Conservation (phyloP, 371 early-diverging fungal species). For the Mucor sp. region DNA sequence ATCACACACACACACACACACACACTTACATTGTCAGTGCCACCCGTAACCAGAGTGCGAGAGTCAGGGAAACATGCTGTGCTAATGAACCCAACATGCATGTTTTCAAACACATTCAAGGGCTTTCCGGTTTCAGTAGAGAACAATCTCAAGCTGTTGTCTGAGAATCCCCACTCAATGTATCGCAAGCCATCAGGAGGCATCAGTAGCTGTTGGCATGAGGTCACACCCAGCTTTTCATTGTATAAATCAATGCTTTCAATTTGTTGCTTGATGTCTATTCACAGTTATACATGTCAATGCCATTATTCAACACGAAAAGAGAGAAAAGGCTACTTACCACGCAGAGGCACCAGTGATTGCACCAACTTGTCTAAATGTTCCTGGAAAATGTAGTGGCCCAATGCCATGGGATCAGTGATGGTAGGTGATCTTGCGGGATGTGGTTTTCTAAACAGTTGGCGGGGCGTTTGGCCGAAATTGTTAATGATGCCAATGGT, state of each 20-base stretch:
- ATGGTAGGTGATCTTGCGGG: conserved; percentile 48
- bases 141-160: conserved; percentile 66
- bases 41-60: conserved; percentile 73
- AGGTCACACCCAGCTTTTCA: conserved; percentile 52
- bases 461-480: conserved; percentile 94
- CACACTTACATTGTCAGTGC: conserved; percentile 62
- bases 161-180: conserved; percentile 77
- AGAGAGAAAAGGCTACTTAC: conserved; percentile 21
- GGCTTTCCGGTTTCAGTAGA: conserved; percentile 65
- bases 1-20: background rate
- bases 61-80: conserved; percentile 67
- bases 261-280: conserved; percentile 61
- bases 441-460: conserved; percentile 83
- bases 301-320: background rate
- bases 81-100: conserved; percentile 73
- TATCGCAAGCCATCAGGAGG: conserved; percentile 64
- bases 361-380: conserved; percentile 61
- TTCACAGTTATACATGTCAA: conserved; percentile 23
- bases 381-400: conserved; percentile 52
- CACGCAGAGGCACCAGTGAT: conserved; percentile 56
- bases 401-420: conserved; percentile 37
- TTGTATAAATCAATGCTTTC: conserved; percentile 50
- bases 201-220: conserved; percentile 54
- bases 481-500: conserved; percentile 93
- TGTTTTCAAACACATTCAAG: conserved; percentile 67